These are phyloP conservation scores for Trypanosomatidae sp. DNA, from an alignment of 208 protist species.

Conservation along the genomic window DNA sequence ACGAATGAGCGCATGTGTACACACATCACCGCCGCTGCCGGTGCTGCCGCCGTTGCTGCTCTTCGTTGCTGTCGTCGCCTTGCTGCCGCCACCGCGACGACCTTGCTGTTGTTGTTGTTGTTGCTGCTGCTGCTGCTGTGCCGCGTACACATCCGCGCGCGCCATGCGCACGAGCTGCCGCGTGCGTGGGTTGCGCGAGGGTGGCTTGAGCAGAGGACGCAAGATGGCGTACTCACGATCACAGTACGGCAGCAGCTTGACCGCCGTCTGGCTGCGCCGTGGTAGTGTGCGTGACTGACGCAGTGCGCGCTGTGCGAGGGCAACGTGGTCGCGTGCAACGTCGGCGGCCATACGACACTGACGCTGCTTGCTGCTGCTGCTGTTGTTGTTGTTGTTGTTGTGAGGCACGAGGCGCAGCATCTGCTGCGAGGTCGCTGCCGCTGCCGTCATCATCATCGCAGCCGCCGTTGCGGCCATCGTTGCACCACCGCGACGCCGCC, in stretches of 20 bases:
- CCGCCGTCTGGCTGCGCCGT: slow-evolving; percentile 34
- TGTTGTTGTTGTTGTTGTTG: background rate
- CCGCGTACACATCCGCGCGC: slow-evolving; percentile 4
- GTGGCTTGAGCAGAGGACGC: slow-evolving; percentile 60
- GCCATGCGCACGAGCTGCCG: slow-evolving; percentile 41
- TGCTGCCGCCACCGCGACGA: background rate
- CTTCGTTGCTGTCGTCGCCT: background rate
- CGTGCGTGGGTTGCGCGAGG: slow-evolving; percentile 47
- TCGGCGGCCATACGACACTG: background rate
- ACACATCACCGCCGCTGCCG: background rate
- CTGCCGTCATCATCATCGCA: too few relatives aligned
- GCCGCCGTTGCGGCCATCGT: too few relatives aligned
- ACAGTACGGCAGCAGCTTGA: slow-evolving; percentile 63
- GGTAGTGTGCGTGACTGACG: slow-evolving; percentile 10
- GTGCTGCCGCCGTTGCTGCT: background rate
- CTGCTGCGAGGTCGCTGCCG: too few relatives aligned
- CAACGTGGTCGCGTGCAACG: background rate
- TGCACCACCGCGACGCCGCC: too few relatives aligned
- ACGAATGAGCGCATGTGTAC: background rate
- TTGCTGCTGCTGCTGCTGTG: background rate
- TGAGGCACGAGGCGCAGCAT: too few relatives aligned
- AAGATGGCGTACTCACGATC: slow-evolving; percentile 72
- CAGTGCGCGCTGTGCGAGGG: slow-evolving; percentile 16
- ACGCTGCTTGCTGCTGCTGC: background rate
- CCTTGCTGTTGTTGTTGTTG: background rate